phyloP scores from a whole-genome alignment of 2,329 filamentous ascomycete species.

The Penicillium sp. region DNA sequence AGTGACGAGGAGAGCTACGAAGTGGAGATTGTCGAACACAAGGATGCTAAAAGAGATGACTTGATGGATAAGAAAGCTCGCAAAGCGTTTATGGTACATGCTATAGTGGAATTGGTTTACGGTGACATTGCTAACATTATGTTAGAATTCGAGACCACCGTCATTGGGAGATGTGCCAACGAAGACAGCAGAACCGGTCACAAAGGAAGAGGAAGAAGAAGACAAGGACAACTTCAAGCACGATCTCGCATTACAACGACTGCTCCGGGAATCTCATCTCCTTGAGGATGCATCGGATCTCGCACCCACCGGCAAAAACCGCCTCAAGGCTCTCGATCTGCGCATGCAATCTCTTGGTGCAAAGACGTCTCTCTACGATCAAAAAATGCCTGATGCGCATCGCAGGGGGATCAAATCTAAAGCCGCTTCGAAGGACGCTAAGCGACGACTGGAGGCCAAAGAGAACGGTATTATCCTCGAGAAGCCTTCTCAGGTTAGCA shows the following conservation, averaged over 20 bases:
- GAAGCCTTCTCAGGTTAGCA: slow-evolving; percentile 43
- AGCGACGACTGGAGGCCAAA: slow-evolving; percentile 72
- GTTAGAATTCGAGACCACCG: slow-evolving; percentile 50
- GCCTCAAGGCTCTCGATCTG: slow-evolving; percentile 79
- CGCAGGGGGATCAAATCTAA: slow-evolving; percentile 80
- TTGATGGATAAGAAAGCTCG: slow-evolving; percentile 66
- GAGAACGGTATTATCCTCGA: slow-evolving; percentile 93
- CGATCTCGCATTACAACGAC: slow-evolving; percentile 85
- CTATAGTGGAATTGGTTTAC: background rate
- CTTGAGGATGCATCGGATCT: slow-evolving; percentile 61
- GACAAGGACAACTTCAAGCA: slow-evolving; percentile 75
- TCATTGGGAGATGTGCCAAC: slow-evolving; percentile 23
- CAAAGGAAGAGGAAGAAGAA: slow-evolving; percentile 55
- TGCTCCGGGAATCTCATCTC: slow-evolving; percentile 89
- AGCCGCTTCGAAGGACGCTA: slow-evolving; percentile 64
- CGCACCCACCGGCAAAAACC: slow-evolving; percentile 66
- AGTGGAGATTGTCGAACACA: slow-evolving; percentile 66
- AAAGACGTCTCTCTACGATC: slow-evolving; percentile 71
- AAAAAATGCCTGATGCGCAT: slow-evolving; percentile 87
- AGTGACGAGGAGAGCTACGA: slow-evolving; percentile 38
- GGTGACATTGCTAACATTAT: background rate
- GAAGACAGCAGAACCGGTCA: slow-evolving; percentile 22
- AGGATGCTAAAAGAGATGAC: slow-evolving; percentile 45
- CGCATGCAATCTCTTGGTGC: slow-evolving; percentile 78
- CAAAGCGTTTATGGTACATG: slow-evolving; percentile 73